These are phyloP conservation scores for Yamadazyma nakazawae DNA, from an alignment of 805 yeast genomes.

Conservation along the genomic window DNA sequence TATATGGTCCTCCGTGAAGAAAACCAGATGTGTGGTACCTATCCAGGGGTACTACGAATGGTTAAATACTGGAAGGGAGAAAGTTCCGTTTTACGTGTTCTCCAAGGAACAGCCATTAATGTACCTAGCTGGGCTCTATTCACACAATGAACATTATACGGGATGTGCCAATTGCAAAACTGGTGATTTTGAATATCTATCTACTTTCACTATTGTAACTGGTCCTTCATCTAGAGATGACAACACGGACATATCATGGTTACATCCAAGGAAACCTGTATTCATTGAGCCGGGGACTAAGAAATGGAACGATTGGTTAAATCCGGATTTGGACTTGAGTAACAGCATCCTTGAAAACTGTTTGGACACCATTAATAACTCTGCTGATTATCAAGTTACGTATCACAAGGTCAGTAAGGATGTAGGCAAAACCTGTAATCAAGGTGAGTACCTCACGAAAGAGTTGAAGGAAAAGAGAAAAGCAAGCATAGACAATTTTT, in stretches of 20 bases:
- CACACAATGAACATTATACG: constrained; percentile 32
- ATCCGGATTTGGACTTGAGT: constrained; percentile 39
- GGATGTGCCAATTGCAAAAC: constrained; percentile 18
- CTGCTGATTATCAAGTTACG: constrained; percentile 37
- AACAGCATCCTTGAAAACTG: constrained; percentile 34
- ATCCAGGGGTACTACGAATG: constrained; percentile 87
- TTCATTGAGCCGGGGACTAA: constrained; percentile 55
- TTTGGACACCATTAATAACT: constrained; percentile 33
- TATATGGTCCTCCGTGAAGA: constrained; percentile 56
- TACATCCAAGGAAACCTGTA: constrained; percentile 79
- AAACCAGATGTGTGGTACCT: constrained; percentile 69
- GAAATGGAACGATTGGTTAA: constrained; percentile 66
- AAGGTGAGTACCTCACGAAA: constrained; percentile 40
- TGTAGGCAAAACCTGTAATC: constrained; percentile 60
- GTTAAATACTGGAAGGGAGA: constrained; percentile 43
- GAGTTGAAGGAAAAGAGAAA: constrained; percentile 19
- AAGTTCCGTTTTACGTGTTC: constrained; percentile 64
- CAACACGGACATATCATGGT: constrained; percentile 55
- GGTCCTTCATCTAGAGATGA: constrained; percentile 50
- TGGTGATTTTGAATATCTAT: constrained; percentile 24
- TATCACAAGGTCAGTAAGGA: constrained; percentile 55
- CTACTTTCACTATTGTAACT: constrained; percentile 68
- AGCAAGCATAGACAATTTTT: constrained; percentile 26
- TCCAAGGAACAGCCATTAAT: constrained; percentile 51
- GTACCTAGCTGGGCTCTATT: constrained; percentile 55